Evolutionary conservation across 2,329 filamentous ascomycete species (phyloP), one percentile per base, ranked within the genome.

Genomic region (Fusarium lateritium): DNA sequence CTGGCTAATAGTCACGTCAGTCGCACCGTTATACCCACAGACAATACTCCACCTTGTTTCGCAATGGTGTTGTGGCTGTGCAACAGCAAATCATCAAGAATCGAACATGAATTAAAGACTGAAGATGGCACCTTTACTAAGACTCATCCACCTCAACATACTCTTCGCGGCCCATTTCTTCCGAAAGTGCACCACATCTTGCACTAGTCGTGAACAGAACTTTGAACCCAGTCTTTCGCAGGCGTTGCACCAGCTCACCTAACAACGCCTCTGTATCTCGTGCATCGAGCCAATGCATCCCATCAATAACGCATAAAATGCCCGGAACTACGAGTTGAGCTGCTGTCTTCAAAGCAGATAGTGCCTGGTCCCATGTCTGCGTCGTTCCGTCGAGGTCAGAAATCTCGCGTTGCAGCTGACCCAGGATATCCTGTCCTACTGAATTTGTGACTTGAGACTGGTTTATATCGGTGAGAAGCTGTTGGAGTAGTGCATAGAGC

Each of bases 1-100:
- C 34, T 15, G 34, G 34, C 34, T 55, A 43, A 31, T 45, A 17
- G 11, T 58, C 60, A 63, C 60, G 60, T 49, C 44, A 63, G 31
- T 43, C 47, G 34, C 6, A 34, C 52, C 44, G 42, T 49, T 42
- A 38, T 44, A 33, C 15, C 42, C 24, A 44, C 34, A 14, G 21
- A 7, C 47, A 22, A 55, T 43, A 19, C 43, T 33, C 57, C 57
- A 56, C 57, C 22, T 10, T 56, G 47, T 42, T 36, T 49, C 58
- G 34, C 31, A 9, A 21, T 56, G 31, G 24, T 44, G 31, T 34
- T 14, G 26, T 31, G 28, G 28, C 28, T 36, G 34, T 36, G 14
- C 34, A 34, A 34, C 15, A 28, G 26, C 26, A 8, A 28, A 28
- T 28, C 26, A 28, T 28, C 26, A 28, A 31, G 13, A 31, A 31